These are phyloP conservation scores for Rhodotorula babjevae DNA, from an alignment of 768 basidiomycete genomes.

Conservation along the genomic window DNA sequence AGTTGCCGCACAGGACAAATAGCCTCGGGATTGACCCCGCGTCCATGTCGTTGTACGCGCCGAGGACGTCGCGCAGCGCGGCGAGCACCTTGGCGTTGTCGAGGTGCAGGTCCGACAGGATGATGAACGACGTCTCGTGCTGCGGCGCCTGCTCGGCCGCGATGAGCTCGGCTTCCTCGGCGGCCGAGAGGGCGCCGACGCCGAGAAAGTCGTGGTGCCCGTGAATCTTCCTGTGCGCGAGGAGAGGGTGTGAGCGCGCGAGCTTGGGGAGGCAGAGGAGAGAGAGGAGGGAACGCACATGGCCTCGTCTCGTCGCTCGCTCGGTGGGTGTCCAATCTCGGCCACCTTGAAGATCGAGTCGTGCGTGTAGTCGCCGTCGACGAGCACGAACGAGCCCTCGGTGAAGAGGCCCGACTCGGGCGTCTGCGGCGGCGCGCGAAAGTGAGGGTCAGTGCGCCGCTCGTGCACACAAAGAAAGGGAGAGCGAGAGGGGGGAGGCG, in stretches of 20 bases:
- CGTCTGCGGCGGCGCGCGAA: slow-evolving; percentile 56
- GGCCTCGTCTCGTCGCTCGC: slow-evolving; percentile 78
- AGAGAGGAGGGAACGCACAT: slow-evolving; percentile 53
- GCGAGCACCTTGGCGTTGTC: slow-evolving; percentile 77
- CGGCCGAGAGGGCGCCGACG: slow-evolving; percentile 79
- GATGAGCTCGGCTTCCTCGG: slow-evolving; percentile 60
- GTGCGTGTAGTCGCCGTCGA: slow-evolving; percentile 94
- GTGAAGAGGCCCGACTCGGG: slow-evolving; percentile 95
- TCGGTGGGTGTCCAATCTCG: slow-evolving; percentile 95
- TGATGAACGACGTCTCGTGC: slow-evolving; percentile 58
- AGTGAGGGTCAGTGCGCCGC: too few relatives aligned
- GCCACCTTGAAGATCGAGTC: slow-evolving; percentile 81
- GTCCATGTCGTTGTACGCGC: slow-evolving; percentile 71
- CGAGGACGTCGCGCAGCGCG: slow-evolving; percentile 78
- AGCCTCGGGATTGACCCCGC: slow-evolving; percentile 63
- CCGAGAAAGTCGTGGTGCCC: slow-evolving; percentile 97
- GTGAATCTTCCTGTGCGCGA: slow-evolving; percentile 67
- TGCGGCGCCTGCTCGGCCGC: slow-evolving; percentile 13
- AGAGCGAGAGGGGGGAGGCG: too few relatives aligned
- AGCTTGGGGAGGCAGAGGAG: too few relatives aligned
- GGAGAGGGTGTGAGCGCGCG: background rate
- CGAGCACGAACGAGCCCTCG: slow-evolving; percentile 88
- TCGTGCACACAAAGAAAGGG: background rate
- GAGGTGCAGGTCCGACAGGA: slow-evolving; percentile 92
- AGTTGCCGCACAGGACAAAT: slow-evolving; percentile 91